Base-by-base conservation (phyloP, 176 grass and related monocot genomes). In the Musa troglodytarum region DNA sequence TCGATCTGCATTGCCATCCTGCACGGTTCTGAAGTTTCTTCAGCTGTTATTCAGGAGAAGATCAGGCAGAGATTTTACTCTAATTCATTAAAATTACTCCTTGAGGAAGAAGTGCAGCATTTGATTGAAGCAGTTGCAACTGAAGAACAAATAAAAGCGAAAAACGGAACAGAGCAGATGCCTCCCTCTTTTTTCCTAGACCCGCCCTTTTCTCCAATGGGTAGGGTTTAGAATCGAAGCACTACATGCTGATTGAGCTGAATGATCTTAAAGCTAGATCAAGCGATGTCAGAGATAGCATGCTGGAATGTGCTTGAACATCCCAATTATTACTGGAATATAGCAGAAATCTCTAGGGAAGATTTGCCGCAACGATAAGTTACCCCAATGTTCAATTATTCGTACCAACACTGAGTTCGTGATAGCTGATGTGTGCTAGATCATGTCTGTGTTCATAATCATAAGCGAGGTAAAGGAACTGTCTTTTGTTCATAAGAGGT, bases 51-150 rank as follows among this genome's bases (percentile, higher is more conserved):
- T 55, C 85, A 86, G 0, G 95, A 93, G 74, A 98, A 91, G 54
- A 84, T 56, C 81, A 93, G 87, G 72, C 88, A 93, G 55, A 93
- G 87, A 65, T 71, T 91, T 14, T 93, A 89, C 78, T 91, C 95
- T 8, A 93, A 84, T 63, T 91, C 90, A 49, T 17, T 98, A 79
- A 93, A 85, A 74, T 79, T 91, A 66, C 84, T 98, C 20, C 80
- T 98, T 17, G 92, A 98, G 83, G 95, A 98, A 19, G 95, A 98
- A 85, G 90, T 98, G 69, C 87, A 74, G 72, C 95, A 98, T 49
- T 68, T 98, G 76, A 87, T 98, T 15, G 88, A 89, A 82, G 87
- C 88, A 20, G 90, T 89, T 75, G 82, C 86, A 1, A 24, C 78
- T 7, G 92, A 98, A 87, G 95, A 93, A 26, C 88, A 93, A 26